These are phyloP conservation scores for Lipomyces oligophaga DNA, from an alignment of 805 yeast species.

Conservation along the genomic window DNA sequence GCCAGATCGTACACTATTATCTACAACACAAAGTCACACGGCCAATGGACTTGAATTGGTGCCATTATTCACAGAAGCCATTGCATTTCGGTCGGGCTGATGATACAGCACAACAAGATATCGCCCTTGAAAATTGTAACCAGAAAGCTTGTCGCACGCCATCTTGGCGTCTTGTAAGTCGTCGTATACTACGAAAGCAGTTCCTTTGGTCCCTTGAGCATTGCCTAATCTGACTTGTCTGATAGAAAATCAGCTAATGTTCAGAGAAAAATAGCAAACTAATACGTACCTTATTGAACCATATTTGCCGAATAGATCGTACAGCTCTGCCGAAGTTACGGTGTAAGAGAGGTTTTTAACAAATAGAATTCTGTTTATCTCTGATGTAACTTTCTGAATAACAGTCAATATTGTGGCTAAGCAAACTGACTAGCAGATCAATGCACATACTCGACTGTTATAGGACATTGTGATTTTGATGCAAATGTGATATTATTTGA, in stretches of 20 bases:
- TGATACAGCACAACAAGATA: constrained; percentile 53
- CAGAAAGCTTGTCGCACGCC: constrained; percentile 56
- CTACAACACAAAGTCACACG: too few species aligned
- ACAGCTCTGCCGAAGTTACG: constrained; percentile 46
- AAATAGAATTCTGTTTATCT: constrained; percentile 40
- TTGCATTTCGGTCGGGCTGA: constrained; percentile 42
- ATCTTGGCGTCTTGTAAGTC: constrained; percentile 46
- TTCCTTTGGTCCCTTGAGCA: constrained; percentile 45
- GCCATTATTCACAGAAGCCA: too few species aligned
- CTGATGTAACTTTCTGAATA: constrained; percentile 22
- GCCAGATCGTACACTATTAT: too few species aligned
- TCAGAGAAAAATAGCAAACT: neutral
- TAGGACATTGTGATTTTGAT: constrained; percentile 2
- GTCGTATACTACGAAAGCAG: constrained; percentile 54
- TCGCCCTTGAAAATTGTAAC: constrained; percentile 56
- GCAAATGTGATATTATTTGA: neutral
- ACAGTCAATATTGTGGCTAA: neutral
- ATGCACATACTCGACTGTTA: neutral
- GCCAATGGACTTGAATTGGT: too few species aligned
- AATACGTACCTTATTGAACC: constrained; percentile 45
- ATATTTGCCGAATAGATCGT: constrained; percentile 50
- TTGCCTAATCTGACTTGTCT: constrained; percentile 49
- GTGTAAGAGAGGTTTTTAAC: constrained; percentile 59
- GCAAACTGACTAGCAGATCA: neutral
- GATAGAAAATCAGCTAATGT: neutral